Percentiles rank a stretch among this genome's conserved stretches.
Conservation (phyloP, 2,329 filamentous ascomycete species). For the Xylariaceae sp. region DNA sequence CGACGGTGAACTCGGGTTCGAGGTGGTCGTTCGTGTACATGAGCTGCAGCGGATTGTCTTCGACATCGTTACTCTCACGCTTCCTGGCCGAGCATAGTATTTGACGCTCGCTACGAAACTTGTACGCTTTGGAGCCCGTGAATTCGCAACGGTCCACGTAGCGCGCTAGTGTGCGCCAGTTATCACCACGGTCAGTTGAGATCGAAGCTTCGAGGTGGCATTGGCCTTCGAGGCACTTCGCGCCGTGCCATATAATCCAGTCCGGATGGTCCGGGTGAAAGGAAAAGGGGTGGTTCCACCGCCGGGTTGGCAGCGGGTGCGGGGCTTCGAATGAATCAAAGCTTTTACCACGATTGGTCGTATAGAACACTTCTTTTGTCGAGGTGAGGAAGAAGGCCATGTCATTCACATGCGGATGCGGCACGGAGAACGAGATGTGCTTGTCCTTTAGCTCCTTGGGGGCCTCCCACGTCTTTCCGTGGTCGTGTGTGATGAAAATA, state of each 20-base stretch:
- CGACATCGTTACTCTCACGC: slow-evolving; percentile 56
- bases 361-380: slow-evolving; percentile 65
- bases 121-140: slow-evolving; percentile 59
- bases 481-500: slow-evolving; percentile 73
- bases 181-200: slow-evolving; percentile 71
- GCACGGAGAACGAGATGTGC: slow-evolving; percentile 64
- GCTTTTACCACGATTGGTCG: slow-evolving; percentile 68
- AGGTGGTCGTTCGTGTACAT: slow-evolving; percentile 78
- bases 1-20: slow-evolving; percentile 52
- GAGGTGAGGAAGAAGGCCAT: slow-evolving; percentile 79
- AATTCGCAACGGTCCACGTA: slow-evolving; percentile 84
- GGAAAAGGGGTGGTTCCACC: slow-evolving; percentile 45
- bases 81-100: slow-evolving; percentile 60
- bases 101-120: slow-evolving; percentile 46
- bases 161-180: slow-evolving; percentile 69
- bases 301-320: slow-evolving; percentile 38
- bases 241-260: slow-evolving; percentile 88
- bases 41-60: slow-evolving; percentile 60
- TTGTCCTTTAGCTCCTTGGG: slow-evolving; percentile 61
- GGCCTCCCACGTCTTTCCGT: slow-evolving; percentile 78
- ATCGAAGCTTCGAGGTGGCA: slow-evolving; percentile 73
- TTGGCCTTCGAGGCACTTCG: slow-evolving; percentile 54
- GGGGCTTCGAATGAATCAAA: slow-evolving; percentile 71
- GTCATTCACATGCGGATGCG: slow-evolving; percentile 77
- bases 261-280: slow-evolving; percentile 85